Conservation (phyloP, 495 filamentous ascomycete genomes). For the Penicillium maclennaniae region DNA sequence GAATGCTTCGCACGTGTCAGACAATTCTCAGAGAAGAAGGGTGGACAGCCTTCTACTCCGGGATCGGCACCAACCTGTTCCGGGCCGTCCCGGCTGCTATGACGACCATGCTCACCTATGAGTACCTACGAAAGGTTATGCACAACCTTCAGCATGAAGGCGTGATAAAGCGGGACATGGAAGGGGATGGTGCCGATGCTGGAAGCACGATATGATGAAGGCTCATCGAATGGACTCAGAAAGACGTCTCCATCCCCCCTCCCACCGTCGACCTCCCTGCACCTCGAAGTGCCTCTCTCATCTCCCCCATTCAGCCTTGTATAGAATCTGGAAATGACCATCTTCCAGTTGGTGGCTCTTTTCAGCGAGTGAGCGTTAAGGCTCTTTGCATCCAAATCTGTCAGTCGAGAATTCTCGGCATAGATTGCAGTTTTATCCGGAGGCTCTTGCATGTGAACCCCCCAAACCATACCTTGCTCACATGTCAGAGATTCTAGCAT, state of each 20-base stretch:
- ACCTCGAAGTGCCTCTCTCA: neutral
- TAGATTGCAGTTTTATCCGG: constrained; percentile 13
- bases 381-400: constrained; percentile 14
- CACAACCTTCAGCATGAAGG: constrained; percentile 49
- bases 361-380: constrained; percentile 11
- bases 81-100: constrained; percentile 91
- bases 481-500: constrained; percentile 10
- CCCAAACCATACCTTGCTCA: constrained; percentile 11
- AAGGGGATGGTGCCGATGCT: constrained; percentile 13
- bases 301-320: constrained; percentile 6
- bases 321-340: constrained; percentile 21
- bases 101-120: constrained; percentile 96
- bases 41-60: constrained; percentile 94
- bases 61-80: constrained; percentile 97
- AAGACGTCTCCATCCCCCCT: neutral
- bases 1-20: constrained; percentile 75
- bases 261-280: neutral
- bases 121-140: constrained; percentile 68
- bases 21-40: constrained; percentile 89
- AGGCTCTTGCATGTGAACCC: constrained; percentile 18
- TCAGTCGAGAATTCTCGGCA: constrained; percentile 14
- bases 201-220: constrained; percentile 21
- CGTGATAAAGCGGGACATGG: constrained; percentile 29
- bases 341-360: constrained; percentile 11
- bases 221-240: constrained; percentile 1